Base-by-base conservation (phyloP, 2,329 filamentous ascomycete species). In the Lecanosticta acicola region DNA sequence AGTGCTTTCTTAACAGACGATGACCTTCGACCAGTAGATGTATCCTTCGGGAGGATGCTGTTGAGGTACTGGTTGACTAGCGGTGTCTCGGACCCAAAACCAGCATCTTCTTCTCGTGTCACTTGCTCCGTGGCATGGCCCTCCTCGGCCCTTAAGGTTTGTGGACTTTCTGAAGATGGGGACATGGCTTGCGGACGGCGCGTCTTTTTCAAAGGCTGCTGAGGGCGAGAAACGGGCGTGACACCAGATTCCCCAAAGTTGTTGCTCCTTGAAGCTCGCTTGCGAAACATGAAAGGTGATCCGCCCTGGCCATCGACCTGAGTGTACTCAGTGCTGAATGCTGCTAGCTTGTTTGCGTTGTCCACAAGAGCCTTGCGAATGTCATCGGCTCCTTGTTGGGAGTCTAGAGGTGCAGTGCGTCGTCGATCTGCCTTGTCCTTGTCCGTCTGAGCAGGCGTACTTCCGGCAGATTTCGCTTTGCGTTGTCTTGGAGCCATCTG, bases 241-340 rank as follows among this genome's bases (percentile, higher is more conserved):
- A 5, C 24, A 29, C 5, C 24, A 29, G 47, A 29, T 10, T 41
- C 38, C 8, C 45, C 21, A 17, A 20, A 33, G 24, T 47, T 45
- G 16, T 46, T 35, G 20, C 19, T 40, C 24, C 47, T 53, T n/a
- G 49, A 43, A 9, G 16, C 39, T 18, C 56, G 51, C 43, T 60
- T 61, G 26, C 58, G 55, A 40, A 57, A 62, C 41, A 58, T 35
- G 32, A 62, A 61, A 4, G 61, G 61, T 21, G 59, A 59, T 3
- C 41, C 48, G 29, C 45, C 48, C 8, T 50, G 51, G 26, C 34
- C 39, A 19, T 39, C 21, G 13, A 49, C 43, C 3, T 42, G 33
- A 20, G 32, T 51, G 19, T 54, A 51, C 40, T 51, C 35, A 9
- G 17, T 19, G 10, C 43, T 34, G 20, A 45, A 38, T n/a, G 21